These are phyloP conservation scores for Fusarium oligoseptatum DNA, from an alignment of 2,329 filamentous ascomycete species.

Conservation along the genomic window DNA sequence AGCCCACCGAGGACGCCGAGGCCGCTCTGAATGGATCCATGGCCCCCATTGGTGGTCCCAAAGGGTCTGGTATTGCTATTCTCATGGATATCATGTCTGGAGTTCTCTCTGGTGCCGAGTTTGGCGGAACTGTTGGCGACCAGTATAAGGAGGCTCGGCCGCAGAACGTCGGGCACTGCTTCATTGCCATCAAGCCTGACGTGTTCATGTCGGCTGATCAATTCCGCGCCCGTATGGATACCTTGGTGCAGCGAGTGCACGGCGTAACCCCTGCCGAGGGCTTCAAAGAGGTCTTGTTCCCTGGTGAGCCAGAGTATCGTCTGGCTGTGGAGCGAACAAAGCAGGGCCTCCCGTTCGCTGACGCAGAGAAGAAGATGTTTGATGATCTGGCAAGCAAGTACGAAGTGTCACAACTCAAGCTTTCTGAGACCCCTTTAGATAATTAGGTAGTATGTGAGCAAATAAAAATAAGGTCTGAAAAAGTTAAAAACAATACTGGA, in stretches of 20 bases:
- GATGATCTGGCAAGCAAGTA: constrained; percentile 19
- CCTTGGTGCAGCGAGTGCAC: constrained; percentile 22
- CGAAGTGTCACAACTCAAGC: not conserved
- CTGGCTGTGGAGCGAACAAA: constrained; percentile 11
- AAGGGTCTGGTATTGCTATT: constrained; percentile 24
- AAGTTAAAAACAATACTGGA: not conserved
- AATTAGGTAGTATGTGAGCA: not conserved
- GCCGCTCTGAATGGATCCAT: constrained; percentile 20
- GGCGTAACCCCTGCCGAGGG: constrained; percentile 19
- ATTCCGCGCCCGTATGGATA: constrained; percentile 23
- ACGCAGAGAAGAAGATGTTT: constrained; percentile 27
- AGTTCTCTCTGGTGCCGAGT: constrained; percentile 23
- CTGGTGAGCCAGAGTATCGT: constrained; percentile 20
- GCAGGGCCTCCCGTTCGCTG: constrained; percentile 15
- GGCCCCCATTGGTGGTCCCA: constrained; percentile 23
- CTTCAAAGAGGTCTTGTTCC: constrained; percentile 25
- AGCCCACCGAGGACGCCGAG: constrained; percentile 20
- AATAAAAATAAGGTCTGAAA: not conserved
- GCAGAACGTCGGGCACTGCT: constrained; percentile 25
- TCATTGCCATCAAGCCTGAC: constrained; percentile 28
- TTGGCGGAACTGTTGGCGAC: constrained; percentile 22
- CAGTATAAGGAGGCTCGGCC: constrained; percentile 26
- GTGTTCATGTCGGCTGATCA: constrained; percentile 21
- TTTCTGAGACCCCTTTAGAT: constrained; percentile 8
- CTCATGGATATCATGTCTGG: constrained; percentile 30